phyloP scores from a whole-genome alignment of 208 protist genomes.

The Phytomonas serpens region DNA sequence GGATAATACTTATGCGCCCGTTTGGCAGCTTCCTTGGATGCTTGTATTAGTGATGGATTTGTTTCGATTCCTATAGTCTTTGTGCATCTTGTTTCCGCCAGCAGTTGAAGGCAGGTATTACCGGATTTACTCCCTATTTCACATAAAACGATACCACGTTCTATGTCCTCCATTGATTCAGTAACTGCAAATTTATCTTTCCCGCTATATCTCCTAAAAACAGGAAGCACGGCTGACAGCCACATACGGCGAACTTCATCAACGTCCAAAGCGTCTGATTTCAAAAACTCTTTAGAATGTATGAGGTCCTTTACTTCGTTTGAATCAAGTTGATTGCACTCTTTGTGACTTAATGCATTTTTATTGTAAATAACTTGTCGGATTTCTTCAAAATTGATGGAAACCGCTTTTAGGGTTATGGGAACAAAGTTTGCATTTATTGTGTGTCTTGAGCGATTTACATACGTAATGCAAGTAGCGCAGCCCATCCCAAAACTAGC shows the following conservation, averaged over 20 bases:
- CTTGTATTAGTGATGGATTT: slow-evolving; percentile 54
- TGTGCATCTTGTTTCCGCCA: slow-evolving; percentile 60
- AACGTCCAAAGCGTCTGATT: slow-evolving; percentile 59
- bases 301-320: slow-evolving; percentile 69
- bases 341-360: slow-evolving; percentile 45
- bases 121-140: slow-evolving; percentile 82
- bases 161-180: slow-evolving; percentile 22
- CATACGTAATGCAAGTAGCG: slow-evolving; percentile 28
- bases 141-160: slow-evolving; percentile 63
- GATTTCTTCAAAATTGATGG: slow-evolving; percentile 38
- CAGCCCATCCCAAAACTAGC: slow-evolving; percentile 20
- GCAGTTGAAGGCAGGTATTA: slow-evolving; percentile 76
- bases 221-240: slow-evolving; percentile 45
- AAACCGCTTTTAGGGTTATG: slow-evolving; percentile 10
- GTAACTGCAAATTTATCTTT: slow-evolving; percentile 16
- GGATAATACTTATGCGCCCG: slow-evolving; percentile 37
- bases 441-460: slow-evolving; percentile 19
- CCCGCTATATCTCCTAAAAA: slow-evolving; percentile 13
- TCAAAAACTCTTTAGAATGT: slow-evolving; percentile 69
- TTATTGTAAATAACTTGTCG: slow-evolving; percentile 44
- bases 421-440: neutral
- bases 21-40: slow-evolving; percentile 31
- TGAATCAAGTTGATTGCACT: slow-evolving; percentile 40
- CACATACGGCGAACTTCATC: slow-evolving; percentile 74
- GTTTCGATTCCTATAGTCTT: slow-evolving; percentile 73